Conservation (phyloP, 2,329 filamentous ascomycete genomes). For the Acrocalymma vagum region DNA sequence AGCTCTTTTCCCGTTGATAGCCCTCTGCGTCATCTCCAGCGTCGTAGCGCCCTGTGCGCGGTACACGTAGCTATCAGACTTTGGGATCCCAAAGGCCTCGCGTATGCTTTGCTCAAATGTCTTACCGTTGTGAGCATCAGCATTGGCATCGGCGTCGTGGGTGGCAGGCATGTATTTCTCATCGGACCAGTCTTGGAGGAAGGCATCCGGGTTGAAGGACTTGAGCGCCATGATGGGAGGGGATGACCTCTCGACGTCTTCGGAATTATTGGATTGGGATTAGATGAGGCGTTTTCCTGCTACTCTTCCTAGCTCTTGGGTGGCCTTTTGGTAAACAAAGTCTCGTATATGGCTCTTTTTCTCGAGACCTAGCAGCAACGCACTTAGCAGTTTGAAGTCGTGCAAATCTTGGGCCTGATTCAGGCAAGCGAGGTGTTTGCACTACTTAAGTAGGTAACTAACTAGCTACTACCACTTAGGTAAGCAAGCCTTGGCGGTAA, state of each 20-base stretch:
- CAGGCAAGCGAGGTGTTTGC: too few relatives aligned
- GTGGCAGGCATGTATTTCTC: conserved; percentile 43
- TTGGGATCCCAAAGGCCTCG: conserved; percentile 56
- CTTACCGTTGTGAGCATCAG: conserved; percentile 27
- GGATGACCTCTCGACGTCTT: not conserved
- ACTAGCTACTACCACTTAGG: too few relatives aligned
- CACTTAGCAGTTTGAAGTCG: too few relatives aligned
- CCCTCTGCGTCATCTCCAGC: conserved; percentile 58
- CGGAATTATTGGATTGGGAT: not conserved
- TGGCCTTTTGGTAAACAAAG: too few relatives aligned
- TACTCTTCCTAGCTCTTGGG: not conserved
- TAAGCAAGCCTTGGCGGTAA: too few relatives aligned
- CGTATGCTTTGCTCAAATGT: conserved; percentile 56
- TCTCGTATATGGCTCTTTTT: too few relatives aligned
- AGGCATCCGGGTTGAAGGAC: conserved; percentile 55
- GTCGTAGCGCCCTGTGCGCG: conserved; percentile 61
- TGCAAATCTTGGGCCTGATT: too few relatives aligned
- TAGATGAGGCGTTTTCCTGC: too few relatives aligned
- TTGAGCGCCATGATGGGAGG: conserved; percentile 28
- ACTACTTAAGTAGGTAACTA: too few relatives aligned
- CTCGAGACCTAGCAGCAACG: too few relatives aligned
- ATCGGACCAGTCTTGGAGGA: conserved; percentile 54
- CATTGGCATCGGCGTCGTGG: too few relatives aligned
- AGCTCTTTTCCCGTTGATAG: conserved; percentile 56
- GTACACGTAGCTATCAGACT: conserved; percentile 59